Conservation (phyloP, 495 filamentous ascomycete species). For the Amniculicola lignicola region DNA sequence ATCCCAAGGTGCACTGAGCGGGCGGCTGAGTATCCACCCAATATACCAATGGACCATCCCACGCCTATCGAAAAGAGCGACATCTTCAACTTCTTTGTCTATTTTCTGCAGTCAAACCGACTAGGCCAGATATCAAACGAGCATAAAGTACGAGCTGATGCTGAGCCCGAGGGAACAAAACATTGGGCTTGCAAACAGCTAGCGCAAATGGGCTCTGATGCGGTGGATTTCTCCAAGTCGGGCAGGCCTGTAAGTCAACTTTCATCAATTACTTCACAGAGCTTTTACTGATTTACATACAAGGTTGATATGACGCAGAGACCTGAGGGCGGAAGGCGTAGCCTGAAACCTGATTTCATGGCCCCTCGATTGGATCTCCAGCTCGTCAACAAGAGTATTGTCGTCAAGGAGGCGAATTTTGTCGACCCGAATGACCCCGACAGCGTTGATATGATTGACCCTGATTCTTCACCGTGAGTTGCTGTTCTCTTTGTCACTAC, state of each 20-base stretch:
- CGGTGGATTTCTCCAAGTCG: no score
- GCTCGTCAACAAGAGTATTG: slow-evolving; percentile 50
- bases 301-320: slow-evolving; percentile 44
- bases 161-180: slow-evolving; percentile 50
- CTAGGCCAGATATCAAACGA: slow-evolving; percentile 64
- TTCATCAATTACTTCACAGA: not conserved
- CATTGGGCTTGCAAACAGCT: slow-evolving; percentile 59
- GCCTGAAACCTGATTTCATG: slow-evolving; percentile 64
- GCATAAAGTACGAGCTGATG: slow-evolving; percentile 68
- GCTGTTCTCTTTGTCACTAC: no score
- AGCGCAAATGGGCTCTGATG: slow-evolving; percentile 59
- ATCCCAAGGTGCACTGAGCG: slow-evolving; percentile 40
- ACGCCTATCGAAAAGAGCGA: slow-evolving; percentile 54
- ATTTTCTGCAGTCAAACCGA: slow-evolving; percentile 74
- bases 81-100: slow-evolving; percentile 73
- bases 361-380: slow-evolving; percentile 64
- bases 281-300: slow-evolving; percentile 35
- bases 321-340: slow-evolving; percentile 43
- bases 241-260: no score
- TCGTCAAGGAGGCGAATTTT: slow-evolving; percentile 21
- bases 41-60: slow-evolving; percentile 53
- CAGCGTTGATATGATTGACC: slow-evolving; percentile 52
- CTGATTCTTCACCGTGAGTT: no score
- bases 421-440: slow-evolving; percentile 53
- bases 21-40: slow-evolving; percentile 66